Evolutionary conservation across 2,329 filamentous ascomycete genomes (phyloP), one percentile per base, ranked within the genome.

Genomic region (Ophiostoma piceae): DNA sequence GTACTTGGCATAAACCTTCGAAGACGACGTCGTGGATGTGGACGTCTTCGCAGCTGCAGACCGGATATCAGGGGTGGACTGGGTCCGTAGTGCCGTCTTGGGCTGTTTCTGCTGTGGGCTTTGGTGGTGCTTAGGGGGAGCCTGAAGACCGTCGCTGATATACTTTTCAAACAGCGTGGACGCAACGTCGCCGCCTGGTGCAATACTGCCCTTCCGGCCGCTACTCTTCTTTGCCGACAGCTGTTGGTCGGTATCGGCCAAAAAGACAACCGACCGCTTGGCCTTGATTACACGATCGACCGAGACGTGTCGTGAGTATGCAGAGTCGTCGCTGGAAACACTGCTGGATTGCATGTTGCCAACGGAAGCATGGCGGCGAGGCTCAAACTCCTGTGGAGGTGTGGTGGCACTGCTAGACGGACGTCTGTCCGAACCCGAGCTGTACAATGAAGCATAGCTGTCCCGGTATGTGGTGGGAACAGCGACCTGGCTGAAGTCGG

Each of bases 401-500:
- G 26, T 26, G 26, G 41, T 19, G n/a, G 66, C 12, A 14, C 41
- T 26, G 37, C 19, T 39, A 4, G 35, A 41, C 8, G 64, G 64
- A 37, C 35, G 35, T 16, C n/a, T 37, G 37, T 22, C 37, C 11
- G 41, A 14, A 9, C 12, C 41, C 2, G 65, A n/a, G 51, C 47
- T 66, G 43, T 68, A 68, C 19, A 47, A 3, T n/a, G 67, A 65
- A 1, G 68, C 54, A 4, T 54, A 11, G 37, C 68, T 72, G 29
- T 71, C 57, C 16, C 60, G 68, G 69, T 72, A 69, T 9, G 69
- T 67, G 3, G 68, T 68, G 14, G 67, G 54, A 2, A 72, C 64
- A 9, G 65, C 65, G 12, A 72, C 43, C 14, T 67, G 66, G 6
- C 68, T 64, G 60, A 71, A 72, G 57, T 73, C 72, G 11, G 71